These are phyloP conservation scores for Clavispora fructus DNA, from an alignment of 805 yeast genomes.

Conservation along the genomic window DNA sequence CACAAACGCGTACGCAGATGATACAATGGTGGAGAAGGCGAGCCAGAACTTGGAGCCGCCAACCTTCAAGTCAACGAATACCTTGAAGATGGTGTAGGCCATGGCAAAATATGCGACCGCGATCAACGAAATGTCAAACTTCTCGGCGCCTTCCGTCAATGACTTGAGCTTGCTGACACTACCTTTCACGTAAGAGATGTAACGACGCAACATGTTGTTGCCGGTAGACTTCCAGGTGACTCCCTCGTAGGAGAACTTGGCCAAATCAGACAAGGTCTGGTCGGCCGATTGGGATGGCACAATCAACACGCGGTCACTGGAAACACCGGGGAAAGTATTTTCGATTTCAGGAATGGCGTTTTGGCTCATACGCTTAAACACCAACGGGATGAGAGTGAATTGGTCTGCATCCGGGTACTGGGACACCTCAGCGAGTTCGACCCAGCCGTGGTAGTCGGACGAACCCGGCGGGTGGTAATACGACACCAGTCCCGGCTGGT, in stretches of 20 bases:
- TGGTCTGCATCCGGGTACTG: slow-evolving; percentile 41
- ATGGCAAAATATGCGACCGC: slow-evolving; percentile 79
- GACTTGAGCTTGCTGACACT: slow-evolving; percentile 36
- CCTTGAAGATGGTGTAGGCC: slow-evolving; percentile 73
- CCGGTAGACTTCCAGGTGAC: slow-evolving; percentile 59
- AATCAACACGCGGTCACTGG: slow-evolving; percentile 37
- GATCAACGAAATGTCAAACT: slow-evolving; percentile 77
- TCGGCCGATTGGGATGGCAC: slow-evolving; percentile 26
- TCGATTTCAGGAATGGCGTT: slow-evolving; percentile 38
- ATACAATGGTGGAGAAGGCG: slow-evolving; percentile 69
- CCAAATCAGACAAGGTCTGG: slow-evolving; percentile 18
- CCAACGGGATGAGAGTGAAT: slow-evolving; percentile 49
- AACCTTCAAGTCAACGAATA: slow-evolving; percentile 69
- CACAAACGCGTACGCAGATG: slow-evolving; percentile 78
- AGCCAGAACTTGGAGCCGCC: slow-evolving; percentile 87
- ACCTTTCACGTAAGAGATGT: slow-evolving; percentile 46
- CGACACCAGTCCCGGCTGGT: slow-evolving; percentile 21
- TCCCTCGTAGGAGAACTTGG: slow-evolving; percentile 33
- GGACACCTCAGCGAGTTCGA: slow-evolving; percentile 38
- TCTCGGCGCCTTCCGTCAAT: slow-evolving; percentile 67
- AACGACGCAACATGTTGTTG: slow-evolving; percentile 50
- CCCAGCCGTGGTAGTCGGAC: slow-evolving; percentile 42
- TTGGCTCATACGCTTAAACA: slow-evolving; percentile 43
- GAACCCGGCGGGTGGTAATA: slow-evolving; percentile 36
- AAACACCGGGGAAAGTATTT: slow-evolving; percentile 23